phyloP scores from a whole-genome alignment of 352 stramenopile genomes.

The Globisporangium radiosum region DNA sequence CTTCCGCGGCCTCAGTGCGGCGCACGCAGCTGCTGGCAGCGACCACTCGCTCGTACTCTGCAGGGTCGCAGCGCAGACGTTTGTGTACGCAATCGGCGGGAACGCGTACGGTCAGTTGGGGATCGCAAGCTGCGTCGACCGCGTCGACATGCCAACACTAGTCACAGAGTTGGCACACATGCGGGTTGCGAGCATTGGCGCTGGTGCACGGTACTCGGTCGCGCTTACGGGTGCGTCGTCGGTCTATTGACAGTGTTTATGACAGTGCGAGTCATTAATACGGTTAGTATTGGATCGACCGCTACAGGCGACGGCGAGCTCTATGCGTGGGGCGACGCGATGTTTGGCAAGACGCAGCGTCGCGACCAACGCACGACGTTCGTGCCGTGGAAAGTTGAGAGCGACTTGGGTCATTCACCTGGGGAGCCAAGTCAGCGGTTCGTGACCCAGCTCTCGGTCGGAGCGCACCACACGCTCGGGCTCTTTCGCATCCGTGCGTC shows the following conservation, averaged over 20 bases:
- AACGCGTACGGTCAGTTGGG: conserved; percentile 65
- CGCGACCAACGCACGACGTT: conserved; percentile 40
- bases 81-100: conserved; percentile 66
- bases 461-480: conserved; percentile 42
- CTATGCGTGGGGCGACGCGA: conserved; percentile 62
- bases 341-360: conserved; percentile 37
- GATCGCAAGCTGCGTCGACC: conserved; percentile 21
- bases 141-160: conserved; percentile 50
- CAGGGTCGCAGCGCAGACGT: conserved; percentile 24
- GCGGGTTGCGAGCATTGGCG: conserved; percentile 37
- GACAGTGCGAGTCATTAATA: background rate
- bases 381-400: conserved; percentile 49
- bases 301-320: conserved; percentile 43
- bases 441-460: conserved; percentile 52
- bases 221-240: conserved; percentile 30
- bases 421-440: conserved; percentile 21
- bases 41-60: conserved; percentile 71
- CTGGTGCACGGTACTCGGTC: conserved; percentile 45
- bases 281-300: too few species aligned
- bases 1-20: conserved; percentile 50
- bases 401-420: background rate
- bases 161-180: conserved; percentile 43
- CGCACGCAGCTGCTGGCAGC: conserved; percentile 34
- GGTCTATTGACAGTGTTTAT: background rate
- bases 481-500: conserved; percentile 42